Conservation (phyloP, 140 eudicot species). For the Stevia rebaudiana region DNA sequence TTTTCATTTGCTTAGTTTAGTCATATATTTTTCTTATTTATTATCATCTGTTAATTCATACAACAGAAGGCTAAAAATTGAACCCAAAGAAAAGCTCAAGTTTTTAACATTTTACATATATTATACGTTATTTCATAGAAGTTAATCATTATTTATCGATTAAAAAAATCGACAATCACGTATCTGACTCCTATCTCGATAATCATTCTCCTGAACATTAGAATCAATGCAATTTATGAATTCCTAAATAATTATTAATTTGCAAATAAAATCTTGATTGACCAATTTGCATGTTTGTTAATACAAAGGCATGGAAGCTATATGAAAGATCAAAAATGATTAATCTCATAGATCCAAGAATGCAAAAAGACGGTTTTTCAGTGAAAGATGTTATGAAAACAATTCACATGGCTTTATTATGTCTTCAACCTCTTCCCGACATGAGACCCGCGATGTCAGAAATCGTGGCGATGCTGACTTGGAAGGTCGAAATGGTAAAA, state of each 20-base stretch:
- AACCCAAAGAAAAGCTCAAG: not conserved
- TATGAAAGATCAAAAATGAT: conserved; percentile 57
- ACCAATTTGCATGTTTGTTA: conserved; percentile 7
- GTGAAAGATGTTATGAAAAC: conserved; percentile 58
- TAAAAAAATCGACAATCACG: not conserved
- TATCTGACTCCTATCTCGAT: not conserved
- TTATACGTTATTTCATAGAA: not conserved
- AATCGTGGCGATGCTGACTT: conserved; percentile 60
- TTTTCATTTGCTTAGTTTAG: not conserved
- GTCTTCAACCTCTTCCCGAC: conserved; percentile 61
- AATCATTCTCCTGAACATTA: conserved; percentile 15
- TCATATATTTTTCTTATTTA: not conserved
- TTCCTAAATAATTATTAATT: not conserved
- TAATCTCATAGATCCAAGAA: conserved; percentile 55
- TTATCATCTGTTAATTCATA: too few relatives aligned
- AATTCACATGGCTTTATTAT: conserved; percentile 51
- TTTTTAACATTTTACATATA: not conserved
- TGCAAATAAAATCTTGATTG: not conserved
- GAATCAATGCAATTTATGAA: not conserved
- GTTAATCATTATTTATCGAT: not conserved
- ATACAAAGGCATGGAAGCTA: conserved; percentile 70
- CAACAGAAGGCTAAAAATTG: not conserved
- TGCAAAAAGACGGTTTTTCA: conserved; percentile 48
- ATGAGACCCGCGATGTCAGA: conserved; percentile 79
- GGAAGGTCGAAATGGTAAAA: conserved; percentile 38